A percentile compares a stretch with the other conserved stretches of the same genome.
Evolutionary conservation across 2,329 filamentous ascomycete genomes (phyloP).

Genomic region (Cercospora sp.): DNA sequence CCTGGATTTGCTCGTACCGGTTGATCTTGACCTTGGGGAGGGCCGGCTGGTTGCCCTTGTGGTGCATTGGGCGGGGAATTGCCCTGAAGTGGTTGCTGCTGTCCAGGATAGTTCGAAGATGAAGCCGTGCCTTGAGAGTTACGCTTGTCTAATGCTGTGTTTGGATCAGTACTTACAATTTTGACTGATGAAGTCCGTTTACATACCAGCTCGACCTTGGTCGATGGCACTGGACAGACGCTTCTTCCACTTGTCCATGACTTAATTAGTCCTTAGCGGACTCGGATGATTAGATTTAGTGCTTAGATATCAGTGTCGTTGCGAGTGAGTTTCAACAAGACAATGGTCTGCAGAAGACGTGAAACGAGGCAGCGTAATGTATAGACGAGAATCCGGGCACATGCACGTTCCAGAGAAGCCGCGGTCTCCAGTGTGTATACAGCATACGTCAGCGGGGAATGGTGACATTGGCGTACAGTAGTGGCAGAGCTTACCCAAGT

Average conservation of each 20-base stretch:
- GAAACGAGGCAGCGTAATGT: not conserved
- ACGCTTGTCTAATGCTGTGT: constrained; percentile 9
- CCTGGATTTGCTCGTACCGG: constrained; percentile 11
- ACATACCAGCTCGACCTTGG: constrained; percentile 11
- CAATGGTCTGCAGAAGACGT: no score
- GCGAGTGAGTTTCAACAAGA: not conserved
- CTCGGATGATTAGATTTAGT: not conserved
- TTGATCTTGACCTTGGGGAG: not conserved
- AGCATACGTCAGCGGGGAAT: constrained; percentile 16
- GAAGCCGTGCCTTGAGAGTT: constrained; percentile 3
- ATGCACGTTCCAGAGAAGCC: not conserved
- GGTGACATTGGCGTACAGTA: constrained; percentile 12
- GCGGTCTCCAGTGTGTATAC: not conserved
- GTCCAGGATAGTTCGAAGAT: constrained; percentile 11
- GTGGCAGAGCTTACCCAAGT: constrained; percentile 8
- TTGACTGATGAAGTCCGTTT: not conserved
- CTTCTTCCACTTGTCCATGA: constrained; percentile 13
- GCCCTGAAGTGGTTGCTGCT: constrained; percentile 11
- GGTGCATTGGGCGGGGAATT: not conserved
- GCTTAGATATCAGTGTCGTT: not conserved
- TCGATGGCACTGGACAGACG: constrained; percentile 6
- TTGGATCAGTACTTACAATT: not conserved
- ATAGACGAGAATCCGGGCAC: not conserved
- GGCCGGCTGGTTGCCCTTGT: not conserved
- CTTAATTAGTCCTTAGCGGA: not conserved